Base-by-base conservation (phyloP, 495 filamentous ascomycete genomes). In the Penicillium silybi region DNA sequence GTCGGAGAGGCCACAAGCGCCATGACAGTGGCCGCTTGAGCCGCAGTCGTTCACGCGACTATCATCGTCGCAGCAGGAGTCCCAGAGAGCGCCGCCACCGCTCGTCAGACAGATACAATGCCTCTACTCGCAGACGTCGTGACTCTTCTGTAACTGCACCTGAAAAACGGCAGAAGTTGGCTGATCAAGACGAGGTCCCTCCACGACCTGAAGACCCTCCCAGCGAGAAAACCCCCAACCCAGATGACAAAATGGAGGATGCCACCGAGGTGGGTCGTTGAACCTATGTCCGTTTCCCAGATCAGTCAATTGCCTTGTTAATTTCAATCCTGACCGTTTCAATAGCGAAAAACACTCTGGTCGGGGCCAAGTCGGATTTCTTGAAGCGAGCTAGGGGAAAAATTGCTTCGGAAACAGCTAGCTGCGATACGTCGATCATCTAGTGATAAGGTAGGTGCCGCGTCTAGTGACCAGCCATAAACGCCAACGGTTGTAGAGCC, bases 181-280 rank as follows among this genome's bases (percentile, higher is more conserved):
- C 84, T 87, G 85, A 87, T 84, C 73, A 73, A 77, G 76, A 63
- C 23, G 63, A 66, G 37, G 58, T 57, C 71, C 65, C 76, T 69
- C 71, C 74, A 75, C 75, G 70, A 74, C 41, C 17, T 19, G 65
- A 69, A 48, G 54, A 61, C 3, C 61, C 63, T 50, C 54, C 57
- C 47, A 53, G 54, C 52, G 61, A 68, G 57, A 64, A 66, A 35
- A 16, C 59, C 6, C 13, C 41, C 11, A 55, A 27, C 39, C 46
- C 60, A 16, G 44, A 60, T 45, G 59, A 65, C 27, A 58, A 59
- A 18, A 58, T 45, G 34, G 62, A 57, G 50, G 48, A 67, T 51
- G 52, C 63, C 45, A 62, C 69, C 57, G 76, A 81, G 76, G 76
- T 79, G 67, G 73, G 75, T 80, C 68, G 68, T 61, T 65, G 10